Evolutionary conservation across 805 yeast species (phyloP), one percentile per base, ranked within the genome.

Genomic region (Lipomyces orientalis): DNA sequence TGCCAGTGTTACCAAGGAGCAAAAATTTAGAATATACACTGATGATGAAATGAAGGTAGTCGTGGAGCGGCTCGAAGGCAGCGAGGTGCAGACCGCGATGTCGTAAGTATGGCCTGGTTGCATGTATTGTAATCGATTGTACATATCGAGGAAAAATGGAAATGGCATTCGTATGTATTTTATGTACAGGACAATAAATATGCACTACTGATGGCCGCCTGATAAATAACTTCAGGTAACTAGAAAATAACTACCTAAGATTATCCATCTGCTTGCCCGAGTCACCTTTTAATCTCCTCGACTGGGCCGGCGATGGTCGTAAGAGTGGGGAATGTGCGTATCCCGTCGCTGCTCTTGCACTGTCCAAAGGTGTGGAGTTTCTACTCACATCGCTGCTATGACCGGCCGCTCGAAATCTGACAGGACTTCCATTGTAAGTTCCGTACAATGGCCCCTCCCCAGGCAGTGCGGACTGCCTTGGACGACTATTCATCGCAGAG

Each of bases 1-100:
- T 74, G 96, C 99, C 61, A 86, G 93, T 73, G 97, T 95, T 57
- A 95, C 99, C 19, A 86, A 85, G 73, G 93, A 88, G 33, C 85
- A 84, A 51, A 98, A 98, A 0, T 95, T 93, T 81, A 86, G 88
- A 78, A 88, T 94, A 65, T 95, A 95, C 80, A 83, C 84, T 54
- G 97, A 93, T 74, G 90, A 86, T 56, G 90, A 89, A 78, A 91
- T 97, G 74, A 91, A 90, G 52, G 89, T 85, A 66, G 90, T 93
- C 63, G 94, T 95, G 71, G 88, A 87, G 73, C 85, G 82, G 68
- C 84, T 95, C 77, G 70, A 69, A 46, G 72, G 70, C 37, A 57
- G 55, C 52, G 72, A 69, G 54, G 55, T 60, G 4, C 67, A 60
- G 25, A 35, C 60, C 7, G 64, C 55, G 1, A 52, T 16, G 35